These are phyloP conservation scores for Epithele typhae DNA, from an alignment of 768 basidiomycete species.

Conservation along the genomic window DNA sequence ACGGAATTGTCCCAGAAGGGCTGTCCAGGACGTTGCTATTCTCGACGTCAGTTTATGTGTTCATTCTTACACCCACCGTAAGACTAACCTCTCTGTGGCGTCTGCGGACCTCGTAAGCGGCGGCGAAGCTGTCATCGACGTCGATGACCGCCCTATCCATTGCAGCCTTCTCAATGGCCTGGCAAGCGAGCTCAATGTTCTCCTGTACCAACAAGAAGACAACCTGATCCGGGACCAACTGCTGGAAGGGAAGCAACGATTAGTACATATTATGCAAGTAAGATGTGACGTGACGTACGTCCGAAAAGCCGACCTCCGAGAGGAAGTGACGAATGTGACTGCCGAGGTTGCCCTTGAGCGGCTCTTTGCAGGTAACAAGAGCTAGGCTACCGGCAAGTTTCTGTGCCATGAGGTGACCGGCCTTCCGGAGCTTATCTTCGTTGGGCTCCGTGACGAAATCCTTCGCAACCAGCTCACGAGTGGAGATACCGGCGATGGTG, in stretches of 20 bases:
- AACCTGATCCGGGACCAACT: slow-evolving; percentile 79
- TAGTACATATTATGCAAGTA: neutral
- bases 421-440: slow-evolving; percentile 85
- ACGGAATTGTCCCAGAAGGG: slow-evolving; percentile 89
- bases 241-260: slow-evolving; percentile 26
- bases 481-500: slow-evolving; percentile 97
- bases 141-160: slow-evolving; percentile 94
- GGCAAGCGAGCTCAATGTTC: slow-evolving; percentile 90
- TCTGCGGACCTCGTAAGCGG: slow-evolving; percentile 79
- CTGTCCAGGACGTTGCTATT: slow-evolving; percentile 59
- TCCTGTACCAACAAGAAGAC: slow-evolving; percentile 79
- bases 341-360: slow-evolving; percentile 86
- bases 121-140: slow-evolving; percentile 83
- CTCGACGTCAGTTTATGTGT: neutral
- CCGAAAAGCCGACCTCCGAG: slow-evolving; percentile 83
- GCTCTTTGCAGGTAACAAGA: slow-evolving; percentile 97
- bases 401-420: slow-evolving; percentile 94
- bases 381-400: slow-evolving; percentile 96
- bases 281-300: slow-evolving; percentile 47
- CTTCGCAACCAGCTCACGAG: slow-evolving; percentile 90
- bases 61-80: no score
- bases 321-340: slow-evolving; percentile 83
- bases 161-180: slow-evolving; percentile 93
- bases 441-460: slow-evolving; percentile 93
- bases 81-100: slow-evolving; percentile 77